Conservation (phyloP, 352 stramenopile species). For the Phytophthora constricta region DNA sequence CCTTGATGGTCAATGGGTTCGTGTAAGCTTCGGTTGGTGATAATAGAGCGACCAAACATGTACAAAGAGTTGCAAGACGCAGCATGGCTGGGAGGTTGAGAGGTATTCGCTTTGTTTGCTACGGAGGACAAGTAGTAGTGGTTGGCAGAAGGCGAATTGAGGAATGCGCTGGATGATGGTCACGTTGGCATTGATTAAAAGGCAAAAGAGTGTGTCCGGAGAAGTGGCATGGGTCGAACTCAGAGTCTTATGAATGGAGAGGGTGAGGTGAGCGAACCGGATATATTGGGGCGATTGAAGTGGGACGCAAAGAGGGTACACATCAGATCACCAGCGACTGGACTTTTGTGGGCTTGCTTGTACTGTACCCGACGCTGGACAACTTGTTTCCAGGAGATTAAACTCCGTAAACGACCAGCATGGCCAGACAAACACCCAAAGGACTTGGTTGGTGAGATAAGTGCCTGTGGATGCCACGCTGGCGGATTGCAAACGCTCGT, state of each 20-base stretch:
- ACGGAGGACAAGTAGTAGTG: not conserved
- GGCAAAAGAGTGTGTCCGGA: not conserved
- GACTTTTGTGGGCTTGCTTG: not conserved
- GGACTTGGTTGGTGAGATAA: too few relatives aligned
- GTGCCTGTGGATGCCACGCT: not conserved
- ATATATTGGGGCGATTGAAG: not conserved
- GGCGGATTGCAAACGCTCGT: not conserved
- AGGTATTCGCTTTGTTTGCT: slow-evolving; percentile 12
- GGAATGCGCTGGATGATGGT: slow-evolving; percentile 16
- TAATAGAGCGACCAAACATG: slow-evolving; percentile 16
- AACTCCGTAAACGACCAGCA: too few relatives aligned
- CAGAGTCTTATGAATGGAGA: not conserved
- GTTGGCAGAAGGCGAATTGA: slow-evolving; percentile 26
- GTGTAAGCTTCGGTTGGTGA: slow-evolving; percentile 39
- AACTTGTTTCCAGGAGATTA: too few relatives aligned
- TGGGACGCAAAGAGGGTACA: not conserved
- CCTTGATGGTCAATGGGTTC: slow-evolving; percentile 65
- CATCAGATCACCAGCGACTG: not conserved
- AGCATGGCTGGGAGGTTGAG: slow-evolving; percentile 20
- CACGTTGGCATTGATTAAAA: not conserved
- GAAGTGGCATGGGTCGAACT: not conserved
- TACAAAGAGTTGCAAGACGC: slow-evolving; percentile 15
- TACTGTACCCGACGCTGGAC: slow-evolving; percentile 1
- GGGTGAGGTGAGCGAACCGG: not conserved
- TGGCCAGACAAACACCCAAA: too few relatives aligned